phyloP scores from a whole-genome alignment of 257 asterid genomes.

The Nicotiana attenuata region DNA sequence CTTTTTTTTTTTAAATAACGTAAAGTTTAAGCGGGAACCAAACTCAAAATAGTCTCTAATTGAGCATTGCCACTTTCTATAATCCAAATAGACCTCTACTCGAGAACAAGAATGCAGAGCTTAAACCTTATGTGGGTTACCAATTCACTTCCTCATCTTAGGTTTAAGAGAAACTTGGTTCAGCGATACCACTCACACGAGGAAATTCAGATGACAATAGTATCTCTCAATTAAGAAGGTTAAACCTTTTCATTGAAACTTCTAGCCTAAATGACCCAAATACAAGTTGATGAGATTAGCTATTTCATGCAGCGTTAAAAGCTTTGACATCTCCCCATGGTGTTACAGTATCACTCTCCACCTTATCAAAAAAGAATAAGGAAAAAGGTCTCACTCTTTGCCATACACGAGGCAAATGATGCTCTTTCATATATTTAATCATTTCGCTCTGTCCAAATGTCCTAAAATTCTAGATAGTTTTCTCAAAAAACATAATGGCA shows the following conservation, averaged over 20 bases:
- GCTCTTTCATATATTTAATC: not conserved
- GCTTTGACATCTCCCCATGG: not conserved
- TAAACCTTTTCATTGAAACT: not conserved
- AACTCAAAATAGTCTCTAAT: not conserved
- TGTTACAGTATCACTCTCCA: not conserved
- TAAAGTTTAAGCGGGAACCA: too few species aligned
- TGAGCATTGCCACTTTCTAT: not conserved
- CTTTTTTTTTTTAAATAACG: too few species aligned
- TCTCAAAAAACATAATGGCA: not conserved
- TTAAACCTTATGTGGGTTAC: not conserved
- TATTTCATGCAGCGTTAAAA: not conserved
- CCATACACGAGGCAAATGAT: not conserved
- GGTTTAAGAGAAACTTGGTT: not conserved
- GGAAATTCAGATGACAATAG: not conserved
- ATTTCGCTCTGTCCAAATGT: not conserved
- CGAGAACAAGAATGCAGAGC: not conserved
- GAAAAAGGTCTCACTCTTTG: not conserved
- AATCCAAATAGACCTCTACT: not conserved
- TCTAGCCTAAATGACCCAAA: not conserved
- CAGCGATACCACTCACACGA: not conserved
- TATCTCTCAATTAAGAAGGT: not conserved
- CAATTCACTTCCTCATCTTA: not conserved
- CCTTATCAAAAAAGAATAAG: not conserved
- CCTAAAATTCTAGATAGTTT: not conserved
- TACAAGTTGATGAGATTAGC: not conserved